A percentile compares a stretch with the other conserved stretches of the same genome.
phyloP scores from a whole-genome alignment of 2,329 filamentous ascomycete genomes.

The Colletotrichum navitas region DNA sequence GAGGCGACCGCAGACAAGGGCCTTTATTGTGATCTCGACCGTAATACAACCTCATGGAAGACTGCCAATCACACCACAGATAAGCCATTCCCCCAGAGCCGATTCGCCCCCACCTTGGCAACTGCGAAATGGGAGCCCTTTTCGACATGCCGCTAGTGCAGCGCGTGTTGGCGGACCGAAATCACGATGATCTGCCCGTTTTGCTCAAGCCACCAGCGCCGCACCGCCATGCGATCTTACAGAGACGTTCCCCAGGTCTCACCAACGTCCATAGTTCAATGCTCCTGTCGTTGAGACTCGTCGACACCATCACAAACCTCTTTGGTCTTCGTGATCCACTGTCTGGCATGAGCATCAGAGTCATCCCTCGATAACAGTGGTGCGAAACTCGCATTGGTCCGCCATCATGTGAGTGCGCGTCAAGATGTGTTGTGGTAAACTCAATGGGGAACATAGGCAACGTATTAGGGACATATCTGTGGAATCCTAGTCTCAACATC shows the following conservation, averaged over 20 bases:
- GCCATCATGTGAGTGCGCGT: constrained; percentile 42
- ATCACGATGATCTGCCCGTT: constrained; percentile 41
- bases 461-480: constrained; percentile 28
- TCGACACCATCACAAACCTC: constrained; percentile 8
- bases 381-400: constrained; percentile 40
- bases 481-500: constrained; percentile 13
- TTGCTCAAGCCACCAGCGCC: constrained; percentile 37
- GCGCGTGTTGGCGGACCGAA: constrained; percentile 27
- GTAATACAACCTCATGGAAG: constrained; percentile 32
- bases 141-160: constrained; percentile 34
- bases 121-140: constrained; percentile 21
- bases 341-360: constrained; percentile 30
- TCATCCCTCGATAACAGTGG: constrained; percentile 34
- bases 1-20: constrained; percentile 14
- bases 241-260: constrained; percentile 15
- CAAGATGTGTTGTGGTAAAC: constrained; percentile 16
- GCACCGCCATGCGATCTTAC: constrained; percentile 38
- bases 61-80: constrained; percentile 37
- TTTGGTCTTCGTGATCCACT: constrained; percentile 18
- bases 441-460: constrained; percentile 26
- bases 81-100: constrained; percentile 15
- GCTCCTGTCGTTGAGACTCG: constrained; percentile 4
- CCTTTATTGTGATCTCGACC: constrained; percentile 31
- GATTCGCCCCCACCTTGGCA: constrained; percentile 11
- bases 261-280: background rate